Evolutionary conservation across 768 basidiomycete species (phyloP).

Genomic region (Rhodosporidiobolus sp.): DNA sequence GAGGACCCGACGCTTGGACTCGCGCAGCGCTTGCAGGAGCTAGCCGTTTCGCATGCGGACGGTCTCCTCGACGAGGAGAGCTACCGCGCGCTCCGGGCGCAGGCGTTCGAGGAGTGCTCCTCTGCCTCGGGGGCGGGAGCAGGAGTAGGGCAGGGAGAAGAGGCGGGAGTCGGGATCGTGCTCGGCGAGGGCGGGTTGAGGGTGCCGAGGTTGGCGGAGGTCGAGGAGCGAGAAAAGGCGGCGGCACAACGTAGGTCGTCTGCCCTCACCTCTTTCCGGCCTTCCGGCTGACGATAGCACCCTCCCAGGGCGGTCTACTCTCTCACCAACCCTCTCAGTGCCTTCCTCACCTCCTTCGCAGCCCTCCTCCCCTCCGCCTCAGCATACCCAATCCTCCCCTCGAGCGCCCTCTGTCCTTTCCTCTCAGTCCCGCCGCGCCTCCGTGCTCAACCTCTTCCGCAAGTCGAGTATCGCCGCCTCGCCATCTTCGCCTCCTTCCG

Average conservation of each 20-base stretch:
- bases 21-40: slow-evolving; percentile 39
- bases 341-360: not conserved
- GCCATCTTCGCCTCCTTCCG: not conserved
- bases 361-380: not conserved
- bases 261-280: not conserved
- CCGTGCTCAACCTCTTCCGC: not conserved
- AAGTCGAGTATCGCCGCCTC: not conserved
- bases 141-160: not conserved
- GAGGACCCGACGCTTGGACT: not conserved
- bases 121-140: not conserved
- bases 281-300: not conserved
- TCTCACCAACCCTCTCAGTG: not conserved
- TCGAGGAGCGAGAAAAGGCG: not conserved
- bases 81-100: slow-evolving; percentile 36
- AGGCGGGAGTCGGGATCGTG: not conserved
- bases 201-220: slow-evolving; percentile 8
- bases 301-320: too few relatives aligned
- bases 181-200: not conserved
- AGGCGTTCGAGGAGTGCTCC: slow-evolving; percentile 29
- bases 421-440: not conserved
- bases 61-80: slow-evolving; percentile 43
- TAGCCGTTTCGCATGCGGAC: slow-evolving; percentile 36
- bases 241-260: not conserved
- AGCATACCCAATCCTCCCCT: not conserved
- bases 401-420: slow-evolving; percentile 11